A percentile compares a stretch with the other conserved stretches of the same genome.
Evolutionary conservation across 164 flowering plant species (phyloP).

Genomic region (Vitis amurensis): DNA sequence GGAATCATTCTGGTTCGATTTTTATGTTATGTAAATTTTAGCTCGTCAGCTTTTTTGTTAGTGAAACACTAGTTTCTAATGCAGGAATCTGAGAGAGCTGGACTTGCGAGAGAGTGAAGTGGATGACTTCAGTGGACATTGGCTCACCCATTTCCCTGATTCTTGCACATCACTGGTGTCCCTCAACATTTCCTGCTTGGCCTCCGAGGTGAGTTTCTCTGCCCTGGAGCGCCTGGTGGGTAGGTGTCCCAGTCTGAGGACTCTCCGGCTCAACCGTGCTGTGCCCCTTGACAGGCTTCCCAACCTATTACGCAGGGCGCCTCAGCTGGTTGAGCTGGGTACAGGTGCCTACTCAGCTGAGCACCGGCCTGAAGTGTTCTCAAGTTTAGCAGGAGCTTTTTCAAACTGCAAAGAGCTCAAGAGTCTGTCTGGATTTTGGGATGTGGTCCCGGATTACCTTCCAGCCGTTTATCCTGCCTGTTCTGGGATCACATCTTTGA

Average conservation of each 20-base stretch:
- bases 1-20: no score
- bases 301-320: conserved; percentile 58
- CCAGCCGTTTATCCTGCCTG: conserved; percentile 65
- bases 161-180: conserved; percentile 74
- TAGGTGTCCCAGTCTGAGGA: conserved; percentile 70
- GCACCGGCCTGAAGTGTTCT: conserved; percentile 53
- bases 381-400: conserved; percentile 60
- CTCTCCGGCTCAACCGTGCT: conserved; percentile 71
- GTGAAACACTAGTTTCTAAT: conserved; percentile 4
- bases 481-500: conserved; percentile 62
- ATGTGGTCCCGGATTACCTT: conserved; percentile 59
- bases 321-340: conserved; percentile 84
- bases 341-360: conserved; percentile 73
- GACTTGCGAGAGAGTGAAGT: conserved; percentile 88
- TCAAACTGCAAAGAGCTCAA: conserved; percentile 63
- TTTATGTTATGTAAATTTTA: background rate
- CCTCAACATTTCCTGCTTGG: conserved; percentile 72
- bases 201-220: conserved; percentile 66
- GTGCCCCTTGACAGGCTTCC: conserved; percentile 82
- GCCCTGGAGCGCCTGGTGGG: conserved; percentile 79
- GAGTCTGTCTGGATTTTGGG: conserved; percentile 94
- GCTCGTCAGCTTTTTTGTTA: background rate
- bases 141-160: conserved; percentile 85
- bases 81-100: conserved; percentile 74
- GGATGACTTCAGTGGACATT: conserved; percentile 78